A percentile compares a stretch with the other conserved stretches of the same genome.
phyloP scores from a whole-genome alignment of 495 filamentous ascomycete species.

The Acidiella bohemica region DNA sequence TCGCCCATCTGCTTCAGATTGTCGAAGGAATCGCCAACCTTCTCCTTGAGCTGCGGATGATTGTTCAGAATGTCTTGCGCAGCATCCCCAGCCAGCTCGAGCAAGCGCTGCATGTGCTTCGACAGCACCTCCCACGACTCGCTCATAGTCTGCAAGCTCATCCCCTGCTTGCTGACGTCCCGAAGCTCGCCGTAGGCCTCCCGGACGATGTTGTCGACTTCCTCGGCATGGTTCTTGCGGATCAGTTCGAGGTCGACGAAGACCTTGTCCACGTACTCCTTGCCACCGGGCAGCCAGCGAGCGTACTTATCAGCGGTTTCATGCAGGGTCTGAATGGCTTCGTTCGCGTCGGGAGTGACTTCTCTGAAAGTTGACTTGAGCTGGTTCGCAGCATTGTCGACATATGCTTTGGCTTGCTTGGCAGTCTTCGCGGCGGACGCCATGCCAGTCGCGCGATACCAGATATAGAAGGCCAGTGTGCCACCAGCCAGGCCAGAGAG shows the following conservation, averaged over 20 bases:
- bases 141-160: constrained; percentile 38
- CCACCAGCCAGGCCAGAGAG: constrained; percentile 26
- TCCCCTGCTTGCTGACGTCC: constrained; percentile 36
- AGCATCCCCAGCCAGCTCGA: constrained; percentile 42
- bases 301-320: constrained; percentile 47
- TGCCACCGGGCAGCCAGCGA: constrained; percentile 52
- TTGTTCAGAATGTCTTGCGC: constrained; percentile 46
- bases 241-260: constrained; percentile 52
- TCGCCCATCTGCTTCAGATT: constrained; percentile 51
- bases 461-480: constrained; percentile 36
- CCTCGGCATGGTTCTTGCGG: constrained; percentile 42
- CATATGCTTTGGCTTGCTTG: constrained; percentile 38
- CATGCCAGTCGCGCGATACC: constrained; percentile 47
- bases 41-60: constrained; percentile 53
- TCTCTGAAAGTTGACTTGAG: constrained; percentile 34
- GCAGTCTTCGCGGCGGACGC: constrained; percentile 39
- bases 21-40: constrained; percentile 47
- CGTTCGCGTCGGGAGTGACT: constrained; percentile 43
- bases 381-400: constrained; percentile 35
- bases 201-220: constrained; percentile 47
- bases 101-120: constrained; percentile 37
- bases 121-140: constrained; percentile 41
- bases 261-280: constrained; percentile 42
- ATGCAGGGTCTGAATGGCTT: constrained; percentile 43
- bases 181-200: constrained; percentile 48